These are phyloP conservation scores for Botrytis pseudocinerea DNA, from an alignment of 2,329 filamentous ascomycete species.

Conservation along the genomic window DNA sequence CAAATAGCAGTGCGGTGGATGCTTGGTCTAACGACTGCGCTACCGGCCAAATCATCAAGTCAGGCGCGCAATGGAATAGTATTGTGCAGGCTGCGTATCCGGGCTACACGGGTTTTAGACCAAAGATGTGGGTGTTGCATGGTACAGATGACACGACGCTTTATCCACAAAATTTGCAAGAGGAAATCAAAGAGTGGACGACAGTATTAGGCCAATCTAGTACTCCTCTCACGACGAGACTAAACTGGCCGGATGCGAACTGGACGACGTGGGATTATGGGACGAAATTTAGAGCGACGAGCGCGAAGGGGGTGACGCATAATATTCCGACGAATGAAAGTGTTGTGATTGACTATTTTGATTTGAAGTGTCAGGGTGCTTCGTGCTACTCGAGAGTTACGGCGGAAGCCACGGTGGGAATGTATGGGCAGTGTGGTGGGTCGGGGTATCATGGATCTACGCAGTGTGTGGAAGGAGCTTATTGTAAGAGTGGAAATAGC, in stretches of 20 bases:
- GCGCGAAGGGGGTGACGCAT: constrained; percentile 30
- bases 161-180: constrained; percentile 44
- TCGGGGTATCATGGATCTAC: not conserved
- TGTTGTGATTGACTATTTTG: constrained; percentile 34
- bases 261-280: constrained; percentile 38
- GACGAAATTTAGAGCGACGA: constrained; percentile 29
- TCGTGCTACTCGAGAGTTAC: constrained; percentile 22
- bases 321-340: constrained; percentile 33
- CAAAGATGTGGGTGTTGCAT: constrained; percentile 38
- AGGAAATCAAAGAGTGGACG: constrained; percentile 50
- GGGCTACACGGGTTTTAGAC: constrained; percentile 39
- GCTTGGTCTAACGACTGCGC: constrained; percentile 56
- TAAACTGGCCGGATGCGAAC: constrained; percentile 34
- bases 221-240: constrained; percentile 30
- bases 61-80: constrained; percentile 50
- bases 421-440: not conserved
- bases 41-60: constrained; percentile 27
- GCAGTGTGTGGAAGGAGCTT: not conserved
- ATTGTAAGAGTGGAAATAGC: not conserved
- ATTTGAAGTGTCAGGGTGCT: constrained; percentile 26
- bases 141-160: constrained; percentile 45
- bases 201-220: constrained; percentile 43
- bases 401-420: not conserved
- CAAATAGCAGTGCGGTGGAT: constrained; percentile 43
- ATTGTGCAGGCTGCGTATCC: constrained; percentile 41